Percentiles rank a stretch among this genome's conserved stretches.
Evolutionary conservation across 169 alveolate genomes (phyloP).

Genomic region (Plasmodium gaboni): DNA sequence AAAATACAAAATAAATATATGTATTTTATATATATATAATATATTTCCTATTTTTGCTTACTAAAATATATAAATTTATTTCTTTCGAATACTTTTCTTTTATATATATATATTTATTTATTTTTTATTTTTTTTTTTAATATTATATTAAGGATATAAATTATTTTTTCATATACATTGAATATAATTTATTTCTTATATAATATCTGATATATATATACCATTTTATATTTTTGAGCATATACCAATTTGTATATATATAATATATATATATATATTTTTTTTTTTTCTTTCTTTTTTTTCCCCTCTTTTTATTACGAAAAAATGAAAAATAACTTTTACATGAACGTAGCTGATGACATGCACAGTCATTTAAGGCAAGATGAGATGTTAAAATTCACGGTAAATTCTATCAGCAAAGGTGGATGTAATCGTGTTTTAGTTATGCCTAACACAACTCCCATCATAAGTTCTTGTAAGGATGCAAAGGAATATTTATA

Average conservation of each 20-base stretch:
- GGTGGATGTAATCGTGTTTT: slow-evolving; percentile 84
- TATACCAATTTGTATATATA: neutral
- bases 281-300: neutral
- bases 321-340: neutral
- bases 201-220: too few species aligned
- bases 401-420: slow-evolving; percentile 25
- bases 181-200: too few species aligned
- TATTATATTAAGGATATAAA: too few species aligned
- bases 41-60: too few species aligned
- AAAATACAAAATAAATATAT: too few species aligned
- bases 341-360: slow-evolving; percentile 78
- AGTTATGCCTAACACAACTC: slow-evolving; percentile 86
- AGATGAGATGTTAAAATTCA: slow-evolving; percentile 78
- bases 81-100: too few species aligned
- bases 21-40: too few species aligned
- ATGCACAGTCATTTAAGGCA: slow-evolving; percentile 87
- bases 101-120: too few species aligned
- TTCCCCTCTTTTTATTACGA: neutral
- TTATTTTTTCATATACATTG: too few species aligned
- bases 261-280: slow-evolving; percentile 4
- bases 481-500: slow-evolving; percentile 82
- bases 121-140: too few species aligned
- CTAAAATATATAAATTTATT: too few species aligned
- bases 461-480: slow-evolving; percentile 80
- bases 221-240: too few species aligned